Evolutionary conservation across 2,329 filamentous ascomycete species (phyloP), one percentile per base, ranked within the genome.

Genomic region (Penicillium janthinellum): DNA sequence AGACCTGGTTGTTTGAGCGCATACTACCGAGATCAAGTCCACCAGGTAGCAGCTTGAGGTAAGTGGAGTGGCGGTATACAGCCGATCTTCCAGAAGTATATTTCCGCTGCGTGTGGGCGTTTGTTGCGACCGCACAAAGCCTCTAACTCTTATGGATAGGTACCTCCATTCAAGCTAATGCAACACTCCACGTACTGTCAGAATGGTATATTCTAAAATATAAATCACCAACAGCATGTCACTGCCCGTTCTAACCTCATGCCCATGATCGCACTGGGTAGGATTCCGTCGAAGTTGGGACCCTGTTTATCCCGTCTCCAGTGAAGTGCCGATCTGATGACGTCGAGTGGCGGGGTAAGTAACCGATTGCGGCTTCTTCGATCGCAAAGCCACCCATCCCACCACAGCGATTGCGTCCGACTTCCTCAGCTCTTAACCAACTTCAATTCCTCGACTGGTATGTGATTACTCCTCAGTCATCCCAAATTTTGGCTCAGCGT

Each of bases 371-470:
- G n/a, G 7, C 35, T 5, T 25, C 25, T 35, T 52, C 20, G 49
- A 52, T 52, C 49, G 22, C 49, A 52, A 38, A 22, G 41, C 35
- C 31, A 14, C 11, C 42, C 48, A 20, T 11, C 44, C 15, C 20
- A 41, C 44, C 14, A 6, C 17, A 22, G 6, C 22, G 20, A 17
- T 12, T 15, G 5, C 25, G 15, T 52, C 45, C 41, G 39, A 37
- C 25, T 12, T 25, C 20, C 17, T 39, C 64, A 65, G 62, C 66
- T 69, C 67, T 69, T 52, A 67, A 66, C 54, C 54, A 49, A 56
- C 28, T 59, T 72, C 17, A 60, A 62, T 47, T 47, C 4, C 64
- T 8, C 20, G 1, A 12, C 14, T 17, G 34, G 17, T 51, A 35
- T 28, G 15, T 35, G 28, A 35, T 49, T 20, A 11, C 3, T 5